Conservation (phyloP, 441 rosid genomes). For the Aquilaria agallochum region DNA sequence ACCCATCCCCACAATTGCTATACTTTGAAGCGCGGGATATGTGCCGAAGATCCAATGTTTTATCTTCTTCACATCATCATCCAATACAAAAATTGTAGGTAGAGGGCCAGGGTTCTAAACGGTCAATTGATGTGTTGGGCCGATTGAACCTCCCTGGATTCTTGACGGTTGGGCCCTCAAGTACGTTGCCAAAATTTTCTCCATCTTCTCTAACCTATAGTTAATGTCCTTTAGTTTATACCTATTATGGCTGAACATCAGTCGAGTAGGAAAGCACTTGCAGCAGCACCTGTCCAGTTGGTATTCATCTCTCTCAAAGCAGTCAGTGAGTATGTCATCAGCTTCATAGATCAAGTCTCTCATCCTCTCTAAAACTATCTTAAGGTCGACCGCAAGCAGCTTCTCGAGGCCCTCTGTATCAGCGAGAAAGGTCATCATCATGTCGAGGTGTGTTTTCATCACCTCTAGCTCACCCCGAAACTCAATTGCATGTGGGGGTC, state of each 20-base stretch:
- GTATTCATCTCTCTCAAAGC: slow-evolving; percentile 15
- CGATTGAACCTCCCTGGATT: slow-evolving; percentile 15
- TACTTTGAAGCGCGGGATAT: slow-evolving; percentile 15
- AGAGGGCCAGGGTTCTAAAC: slow-evolving; percentile 39
- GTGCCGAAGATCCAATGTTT: slow-evolving; percentile 39
- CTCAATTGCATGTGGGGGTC: slow-evolving; percentile 5
- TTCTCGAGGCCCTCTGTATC: slow-evolving; percentile 24
- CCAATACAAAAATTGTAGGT: slow-evolving; percentile 38
- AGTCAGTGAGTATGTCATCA: slow-evolving; percentile 24
- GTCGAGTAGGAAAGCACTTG: background rate
- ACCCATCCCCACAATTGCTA: slow-evolving; percentile 47
- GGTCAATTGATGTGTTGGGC: slow-evolving; percentile 29
- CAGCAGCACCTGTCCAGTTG: slow-evolving; percentile 5
- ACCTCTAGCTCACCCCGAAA: slow-evolving; percentile 15
- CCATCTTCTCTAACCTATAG: slow-evolving; percentile 1
- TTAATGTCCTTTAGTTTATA: slow-evolving; percentile 19
- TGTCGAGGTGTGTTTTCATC: slow-evolving; percentile 21
- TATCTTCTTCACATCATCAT: slow-evolving; percentile 37
- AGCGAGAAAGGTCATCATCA: slow-evolving; percentile 23
- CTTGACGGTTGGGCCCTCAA: background rate
- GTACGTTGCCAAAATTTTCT: background rate
- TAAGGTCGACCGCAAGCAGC: slow-evolving; percentile 12
- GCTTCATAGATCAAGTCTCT: slow-evolving; percentile 25
- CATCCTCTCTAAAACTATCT: slow-evolving; percentile 14
- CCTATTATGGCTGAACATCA: slow-evolving; percentile 5